These are phyloP conservation scores for Cynara cardunculus DNA, from an alignment of 129 eudicot species.

Conservation along the genomic window DNA sequence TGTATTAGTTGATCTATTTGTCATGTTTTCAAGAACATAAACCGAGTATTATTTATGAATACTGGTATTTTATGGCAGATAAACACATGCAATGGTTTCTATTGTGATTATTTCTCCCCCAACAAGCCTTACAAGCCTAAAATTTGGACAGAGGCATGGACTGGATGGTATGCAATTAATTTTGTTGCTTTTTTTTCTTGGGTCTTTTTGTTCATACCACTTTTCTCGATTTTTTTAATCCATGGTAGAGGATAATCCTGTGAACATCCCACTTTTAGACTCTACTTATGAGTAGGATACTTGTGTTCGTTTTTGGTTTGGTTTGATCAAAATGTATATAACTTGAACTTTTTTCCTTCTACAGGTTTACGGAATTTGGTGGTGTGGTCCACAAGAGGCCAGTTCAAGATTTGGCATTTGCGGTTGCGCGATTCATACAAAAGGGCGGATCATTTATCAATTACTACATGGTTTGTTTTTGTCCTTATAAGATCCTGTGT, in stretches of 20 bases:
- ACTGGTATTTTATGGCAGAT: constrained; percentile 40
- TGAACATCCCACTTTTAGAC: not conserved
- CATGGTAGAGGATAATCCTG: not conserved
- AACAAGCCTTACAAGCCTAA: constrained; percentile 84
- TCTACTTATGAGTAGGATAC: not conserved
- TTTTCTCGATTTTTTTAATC: not conserved
- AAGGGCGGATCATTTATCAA: constrained; percentile 84
- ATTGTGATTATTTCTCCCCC: constrained; percentile 80
- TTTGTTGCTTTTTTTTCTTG: not conserved
- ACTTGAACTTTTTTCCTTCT: not conserved
- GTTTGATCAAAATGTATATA: not conserved
- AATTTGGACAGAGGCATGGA: constrained; percentile 98
- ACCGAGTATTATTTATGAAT: not conserved
- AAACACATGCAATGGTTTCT: constrained; percentile 96
- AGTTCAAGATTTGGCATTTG: constrained; percentile 88
- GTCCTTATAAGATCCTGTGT: not conserved
- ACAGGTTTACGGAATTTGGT: constrained; percentile 93
- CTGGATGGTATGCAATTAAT: constrained; percentile 64
- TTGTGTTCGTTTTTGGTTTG: not conserved
- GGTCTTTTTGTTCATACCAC: not conserved
- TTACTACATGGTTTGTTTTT: constrained; percentile 78
- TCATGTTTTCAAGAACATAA: not conserved
- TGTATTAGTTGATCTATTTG: not conserved
- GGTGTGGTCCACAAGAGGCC: constrained; percentile 65
- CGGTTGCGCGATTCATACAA: constrained; percentile 78